These are phyloP conservation scores for Geranium incanum DNA, from an alignment of 441 rosid genomes.

Conservation along the genomic window DNA sequence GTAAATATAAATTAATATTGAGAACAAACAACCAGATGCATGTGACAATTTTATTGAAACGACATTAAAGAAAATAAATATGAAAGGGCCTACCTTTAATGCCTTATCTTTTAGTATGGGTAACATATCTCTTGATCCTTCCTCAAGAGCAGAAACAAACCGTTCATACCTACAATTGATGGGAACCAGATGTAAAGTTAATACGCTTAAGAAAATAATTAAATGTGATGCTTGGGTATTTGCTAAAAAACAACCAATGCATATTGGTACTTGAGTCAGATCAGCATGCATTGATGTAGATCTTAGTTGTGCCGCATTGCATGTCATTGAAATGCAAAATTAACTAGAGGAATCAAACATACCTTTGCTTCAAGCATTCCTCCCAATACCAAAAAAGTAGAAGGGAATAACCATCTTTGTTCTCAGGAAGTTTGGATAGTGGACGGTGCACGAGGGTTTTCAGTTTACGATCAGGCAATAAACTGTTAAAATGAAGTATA, in stretches of 20 bases:
- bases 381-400: constrained; percentile 94
- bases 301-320: not conserved
- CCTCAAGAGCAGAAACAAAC: constrained; percentile 75
- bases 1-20: not conserved
- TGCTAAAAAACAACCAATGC: not conserved
- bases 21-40: not conserved
- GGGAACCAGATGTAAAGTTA: constrained; percentile 11
- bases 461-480: constrained; percentile 87
- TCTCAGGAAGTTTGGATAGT: constrained; percentile 57
- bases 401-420: constrained; percentile 86
- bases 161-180: constrained; percentile 65
- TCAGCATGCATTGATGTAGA: not conserved
- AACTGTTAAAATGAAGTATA: constrained; percentile 31
- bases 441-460: constrained; percentile 80
- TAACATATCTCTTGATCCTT: constrained; percentile 85
- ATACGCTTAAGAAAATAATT: not conserved
- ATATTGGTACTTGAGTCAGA: not conserved
- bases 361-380: constrained; percentile 92
- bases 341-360: constrained; percentile 9
- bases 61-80: not conserved
- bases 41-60: not conserved
- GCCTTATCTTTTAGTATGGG: constrained; percentile 81
- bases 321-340: not conserved
- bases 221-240: not conserved
- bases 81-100: constrained; percentile 49